These are phyloP conservation scores for Pleodorina starrii DNA, from an alignment of 139 green algal genomes.

Conservation along the genomic window DNA sequence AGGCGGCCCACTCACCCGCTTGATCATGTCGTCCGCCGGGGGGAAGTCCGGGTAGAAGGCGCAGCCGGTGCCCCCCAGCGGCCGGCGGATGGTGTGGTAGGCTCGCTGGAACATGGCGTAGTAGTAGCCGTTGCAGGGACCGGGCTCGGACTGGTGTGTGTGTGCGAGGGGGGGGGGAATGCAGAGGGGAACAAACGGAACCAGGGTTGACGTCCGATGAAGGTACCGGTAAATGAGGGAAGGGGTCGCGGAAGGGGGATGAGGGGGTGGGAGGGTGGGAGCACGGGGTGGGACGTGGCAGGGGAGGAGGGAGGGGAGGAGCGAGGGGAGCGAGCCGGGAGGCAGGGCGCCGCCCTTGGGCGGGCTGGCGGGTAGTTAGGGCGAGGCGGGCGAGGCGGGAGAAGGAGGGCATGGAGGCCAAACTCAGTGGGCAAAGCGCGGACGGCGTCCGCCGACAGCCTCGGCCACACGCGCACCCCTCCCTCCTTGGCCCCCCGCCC, in stretches of 20 bases:
- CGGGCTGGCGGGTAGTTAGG: too few species aligned
- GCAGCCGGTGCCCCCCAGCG: constrained; percentile 56
- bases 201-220: too few species aligned
- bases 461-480: too few species aligned
- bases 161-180: background rate
- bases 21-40: background rate
- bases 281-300: background rate
- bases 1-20: too few species aligned
- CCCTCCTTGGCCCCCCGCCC: too few species aligned
- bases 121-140: constrained; percentile 39
- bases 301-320: background rate
- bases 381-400: too few species aligned
- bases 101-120: constrained; percentile 44
- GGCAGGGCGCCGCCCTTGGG: too few species aligned
- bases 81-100: constrained; percentile 46
- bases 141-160: constrained; percentile 16
- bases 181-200: background rate
- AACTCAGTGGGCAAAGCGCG: too few species aligned
- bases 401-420: too few species aligned
- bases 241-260: background rate
- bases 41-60: constrained; percentile 54
- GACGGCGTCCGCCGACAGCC: too few species aligned
- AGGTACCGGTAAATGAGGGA: too few species aligned
- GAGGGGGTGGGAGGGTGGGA: background rate
- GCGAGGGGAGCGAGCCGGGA: too few species aligned